phyloP scores from a whole-genome alignment of 352 stramenopile genomes.

The Pythium plurisporium region DNA sequence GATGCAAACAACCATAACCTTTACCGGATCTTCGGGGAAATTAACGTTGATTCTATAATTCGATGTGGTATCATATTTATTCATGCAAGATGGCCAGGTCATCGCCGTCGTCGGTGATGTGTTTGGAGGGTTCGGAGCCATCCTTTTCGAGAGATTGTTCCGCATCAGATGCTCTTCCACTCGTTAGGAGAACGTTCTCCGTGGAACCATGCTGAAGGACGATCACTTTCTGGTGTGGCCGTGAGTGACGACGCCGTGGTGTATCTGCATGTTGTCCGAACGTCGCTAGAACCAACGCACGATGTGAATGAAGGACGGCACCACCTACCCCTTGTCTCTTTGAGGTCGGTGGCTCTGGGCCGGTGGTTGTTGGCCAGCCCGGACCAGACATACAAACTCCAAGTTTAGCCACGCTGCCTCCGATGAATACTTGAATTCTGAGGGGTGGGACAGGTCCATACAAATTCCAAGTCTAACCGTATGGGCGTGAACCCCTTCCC shows the following conservation, averaged over 20 bases:
- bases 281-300: conserved; percentile 5
- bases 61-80: too few relatives aligned
- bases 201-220: not conserved
- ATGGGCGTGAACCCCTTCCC: conserved; percentile 16
- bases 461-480: conserved; percentile 13
- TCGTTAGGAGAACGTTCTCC: not conserved
- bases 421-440: conserved; percentile 25
- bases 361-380: not conserved
- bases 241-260: not conserved
- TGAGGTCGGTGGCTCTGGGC: conserved; percentile 9
- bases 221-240: not conserved
- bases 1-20: too few relatives aligned
- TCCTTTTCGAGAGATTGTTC: too few relatives aligned
- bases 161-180: too few relatives aligned
- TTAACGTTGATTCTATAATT: too few relatives aligned
- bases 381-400: conserved; percentile 14
- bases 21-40: too few relatives aligned
- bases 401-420: conserved; percentile 15
- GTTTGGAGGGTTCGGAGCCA: too few relatives aligned
- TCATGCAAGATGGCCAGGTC: too few relatives aligned
- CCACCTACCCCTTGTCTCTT: conserved; percentile 17
- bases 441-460: conserved; percentile 8
- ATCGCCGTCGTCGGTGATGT: too few relatives aligned
- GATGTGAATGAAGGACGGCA: not conserved
- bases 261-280: conserved; percentile 7